These are phyloP conservation scores for Acer saccharum DNA, from an alignment of 345 rosid species.

Conservation along the genomic window DNA sequence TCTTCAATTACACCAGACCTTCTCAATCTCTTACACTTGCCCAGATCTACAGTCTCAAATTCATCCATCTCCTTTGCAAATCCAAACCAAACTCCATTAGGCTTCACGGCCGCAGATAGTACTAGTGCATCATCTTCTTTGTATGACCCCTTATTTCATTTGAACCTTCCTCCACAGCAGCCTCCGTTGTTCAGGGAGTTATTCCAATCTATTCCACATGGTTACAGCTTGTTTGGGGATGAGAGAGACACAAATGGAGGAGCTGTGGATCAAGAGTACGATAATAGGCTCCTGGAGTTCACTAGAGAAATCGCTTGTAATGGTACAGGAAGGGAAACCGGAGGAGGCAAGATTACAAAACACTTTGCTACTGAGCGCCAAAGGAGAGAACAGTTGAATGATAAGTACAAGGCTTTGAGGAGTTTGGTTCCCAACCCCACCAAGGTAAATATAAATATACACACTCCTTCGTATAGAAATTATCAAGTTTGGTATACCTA, in stretches of 20 bases:
- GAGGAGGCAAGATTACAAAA: conserved; percentile 43
- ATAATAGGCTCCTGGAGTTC: conserved; percentile 37
- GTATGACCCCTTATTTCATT: conserved; percentile 57
- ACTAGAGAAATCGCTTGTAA: conserved; percentile 43
- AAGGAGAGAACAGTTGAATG: conserved; percentile 67
- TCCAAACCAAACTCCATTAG: neutral
- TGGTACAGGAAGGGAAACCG: conserved; percentile 45
- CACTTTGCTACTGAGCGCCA: conserved; percentile 69
- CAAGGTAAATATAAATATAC: conserved; percentile 43
- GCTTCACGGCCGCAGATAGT: no score
- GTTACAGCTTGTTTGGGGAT: conserved; percentile 40
- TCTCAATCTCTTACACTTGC: conserved; percentile 63
- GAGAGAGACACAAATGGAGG: conserved; percentile 27
- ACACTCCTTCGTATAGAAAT: no score
- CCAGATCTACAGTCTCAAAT: conserved; percentile 45
- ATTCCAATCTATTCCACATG: conserved; percentile 44
- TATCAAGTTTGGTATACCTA: no score
- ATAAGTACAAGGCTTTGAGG: conserved; percentile 54
- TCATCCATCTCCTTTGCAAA: conserved; percentile 44
- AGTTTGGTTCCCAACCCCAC: conserved; percentile 69
- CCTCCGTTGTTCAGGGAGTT: conserved; percentile 50
- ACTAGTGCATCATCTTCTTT: neutral
- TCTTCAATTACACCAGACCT: conserved; percentile 56
- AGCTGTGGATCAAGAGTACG: neutral
- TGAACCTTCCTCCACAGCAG: conserved; percentile 61